Conservation (phyloP, 257 asterid genomes). For the Ilex asprella region DNA sequence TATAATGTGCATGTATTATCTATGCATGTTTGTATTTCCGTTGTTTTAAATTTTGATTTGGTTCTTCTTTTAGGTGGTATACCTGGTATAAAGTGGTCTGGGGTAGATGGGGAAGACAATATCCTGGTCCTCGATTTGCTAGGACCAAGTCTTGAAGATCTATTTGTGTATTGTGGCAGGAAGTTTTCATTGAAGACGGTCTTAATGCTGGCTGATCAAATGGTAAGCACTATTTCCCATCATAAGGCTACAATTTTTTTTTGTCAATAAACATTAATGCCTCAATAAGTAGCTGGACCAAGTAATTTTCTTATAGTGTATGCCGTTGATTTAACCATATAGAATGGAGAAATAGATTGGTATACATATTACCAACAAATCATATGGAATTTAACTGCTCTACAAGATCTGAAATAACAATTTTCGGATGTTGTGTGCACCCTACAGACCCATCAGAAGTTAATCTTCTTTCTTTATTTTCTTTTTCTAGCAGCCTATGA, state of each 20-base stretch:
- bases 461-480: no score
- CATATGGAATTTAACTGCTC: no score
- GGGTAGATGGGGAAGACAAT: constrained; percentile 72
- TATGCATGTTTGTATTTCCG: neutral
- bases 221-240: constrained; percentile 29
- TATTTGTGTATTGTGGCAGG: constrained; percentile 74
- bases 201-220: constrained; percentile 83
- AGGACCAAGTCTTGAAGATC: constrained; percentile 89
- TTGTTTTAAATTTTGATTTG: constrained; percentile 4
- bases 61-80: constrained; percentile 46
- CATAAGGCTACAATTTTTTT: neutral
- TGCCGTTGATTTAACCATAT: neutral
- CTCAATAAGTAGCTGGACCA: no score
- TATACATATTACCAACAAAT: no score
- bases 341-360: no score
- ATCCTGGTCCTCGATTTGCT: constrained; percentile 75
- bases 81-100: constrained; percentile 78
- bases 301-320: neutral
- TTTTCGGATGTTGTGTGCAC: no score
- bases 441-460: no score
- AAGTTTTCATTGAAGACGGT: constrained; percentile 71
- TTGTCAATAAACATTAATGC: neutral
- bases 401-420: no score
- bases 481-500: no score
- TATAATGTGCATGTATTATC: no score